Evolutionary conservation across 2,329 filamentous ascomycete genomes (phyloP).

Genomic region (Tolypocladium ophioglossoides): DNA sequence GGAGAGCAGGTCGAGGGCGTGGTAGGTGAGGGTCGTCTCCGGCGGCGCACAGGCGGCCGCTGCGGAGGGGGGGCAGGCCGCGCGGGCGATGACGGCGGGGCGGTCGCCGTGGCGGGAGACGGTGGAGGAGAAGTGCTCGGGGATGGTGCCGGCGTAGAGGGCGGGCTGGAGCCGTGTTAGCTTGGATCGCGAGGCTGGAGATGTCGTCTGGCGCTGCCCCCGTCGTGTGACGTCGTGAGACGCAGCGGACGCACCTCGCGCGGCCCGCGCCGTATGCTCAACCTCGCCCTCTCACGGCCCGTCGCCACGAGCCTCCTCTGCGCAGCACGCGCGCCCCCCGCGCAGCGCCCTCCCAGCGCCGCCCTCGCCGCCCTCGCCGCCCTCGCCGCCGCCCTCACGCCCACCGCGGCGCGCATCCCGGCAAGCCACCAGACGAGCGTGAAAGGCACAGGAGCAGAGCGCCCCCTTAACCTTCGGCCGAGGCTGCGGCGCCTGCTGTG

Average conservation of each 20-base stretch:
- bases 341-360: not conserved
- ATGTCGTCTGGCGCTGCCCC: no score
- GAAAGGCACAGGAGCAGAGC: not conserved
- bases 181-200: not conserved
- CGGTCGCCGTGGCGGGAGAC: conserved; percentile 55
- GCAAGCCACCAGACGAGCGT: not conserved
- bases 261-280: conserved; percentile 19
- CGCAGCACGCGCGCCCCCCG: not conserved
- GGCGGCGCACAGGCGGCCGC: no score
- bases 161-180: conserved; percentile 41
- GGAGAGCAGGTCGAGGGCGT: conserved; percentile 62
- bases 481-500: no score
- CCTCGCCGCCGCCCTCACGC: not conserved
- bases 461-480: not conserved
- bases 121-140: conserved; percentile 58
- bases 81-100: conserved; percentile 43
- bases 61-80: conserved; percentile 24
- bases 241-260: no score
- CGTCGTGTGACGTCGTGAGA: no score
- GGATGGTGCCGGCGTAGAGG: conserved; percentile 57
- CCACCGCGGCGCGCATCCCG: not conserved
- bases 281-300: not conserved
- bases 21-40: conserved; percentile 64
- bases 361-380: not conserved
- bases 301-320: conserved; percentile 4